Percentiles rank a stretch among this genome's conserved stretches.
These are phyloP conservation scores for Penicillium roqueforti DNA, from an alignment of 495 filamentous ascomycete genomes.

Conservation along the genomic window DNA sequence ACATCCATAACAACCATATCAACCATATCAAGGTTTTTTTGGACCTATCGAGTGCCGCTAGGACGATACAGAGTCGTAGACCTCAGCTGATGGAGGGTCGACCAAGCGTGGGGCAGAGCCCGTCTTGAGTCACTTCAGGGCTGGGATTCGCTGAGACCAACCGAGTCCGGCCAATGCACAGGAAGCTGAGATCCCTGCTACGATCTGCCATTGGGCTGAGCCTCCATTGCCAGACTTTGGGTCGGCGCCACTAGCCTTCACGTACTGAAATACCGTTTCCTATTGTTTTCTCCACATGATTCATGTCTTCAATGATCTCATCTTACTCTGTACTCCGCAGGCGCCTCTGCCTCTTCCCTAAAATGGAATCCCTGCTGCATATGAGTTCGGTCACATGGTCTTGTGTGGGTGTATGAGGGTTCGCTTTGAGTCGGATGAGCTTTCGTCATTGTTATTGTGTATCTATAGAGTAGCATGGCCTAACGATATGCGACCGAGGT, in stretches of 20 bases:
- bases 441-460: background rate
- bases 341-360: background rate
- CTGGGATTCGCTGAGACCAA: conserved; percentile 22
- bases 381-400: conserved; percentile 30
- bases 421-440: background rate
- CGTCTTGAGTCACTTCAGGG: conserved; percentile 25
- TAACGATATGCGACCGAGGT: background rate
- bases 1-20: conserved; percentile 6
- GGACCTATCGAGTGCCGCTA: conserved; percentile 21
- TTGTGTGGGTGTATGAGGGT: conserved; percentile 3
- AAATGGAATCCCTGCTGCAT: conserved; percentile 25
- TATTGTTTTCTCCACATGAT: background rate
- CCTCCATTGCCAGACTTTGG: conserved; percentile 23
- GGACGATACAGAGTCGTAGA: conserved; percentile 7
- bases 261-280: conserved; percentile 2
- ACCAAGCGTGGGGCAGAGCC: conserved; percentile 25
- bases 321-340: conserved; percentile 12
- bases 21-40: conserved; percentile 8
- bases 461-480: background rate
- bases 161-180: conserved; percentile 21
- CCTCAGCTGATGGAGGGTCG: conserved; percentile 34
- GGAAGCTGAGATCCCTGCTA: conserved; percentile 30
- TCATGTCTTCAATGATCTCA: conserved; percentile 16
- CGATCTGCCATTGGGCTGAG: conserved; percentile 32
- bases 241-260: conserved; percentile 18